Percentiles rank a stretch among this genome's conserved stretches.
Conservation (phyloP, 768 basidiomycete genomes). For the Leccinum arenicola region DNA sequence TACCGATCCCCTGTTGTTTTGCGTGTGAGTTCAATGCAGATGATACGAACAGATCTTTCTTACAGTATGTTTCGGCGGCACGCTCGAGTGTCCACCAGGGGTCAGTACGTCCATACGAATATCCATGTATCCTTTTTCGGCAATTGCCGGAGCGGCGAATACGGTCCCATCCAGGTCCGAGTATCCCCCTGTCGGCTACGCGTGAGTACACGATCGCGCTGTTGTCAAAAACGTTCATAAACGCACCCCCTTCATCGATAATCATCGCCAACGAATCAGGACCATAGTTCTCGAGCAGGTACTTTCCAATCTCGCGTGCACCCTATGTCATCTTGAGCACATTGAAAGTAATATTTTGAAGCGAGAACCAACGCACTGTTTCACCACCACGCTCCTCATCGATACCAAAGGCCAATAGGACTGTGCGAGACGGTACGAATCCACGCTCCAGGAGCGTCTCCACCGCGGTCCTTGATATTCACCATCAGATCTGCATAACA, state of each 20-base stretch:
- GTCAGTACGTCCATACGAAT: conserved; percentile 41
- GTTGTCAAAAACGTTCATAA: neutral
- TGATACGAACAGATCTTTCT: conserved; percentile 4
- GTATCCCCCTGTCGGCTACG: conserved; percentile 25
- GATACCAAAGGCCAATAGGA: conserved; percentile 40
- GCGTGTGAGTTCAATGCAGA: neutral
- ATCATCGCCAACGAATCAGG: conserved; percentile 46
- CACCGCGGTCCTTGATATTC: neutral
- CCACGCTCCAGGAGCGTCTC: conserved; percentile 23
- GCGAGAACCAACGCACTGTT: conserved; percentile 28
- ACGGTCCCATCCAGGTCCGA: conserved; percentile 12
- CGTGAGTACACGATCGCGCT: neutral
- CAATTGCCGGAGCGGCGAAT: conserved; percentile 32
- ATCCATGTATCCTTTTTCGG: conserved; percentile 45
- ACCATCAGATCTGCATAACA: neutral
- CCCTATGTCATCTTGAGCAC: conserved; percentile 32
- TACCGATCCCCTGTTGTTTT: conserved; percentile 41
- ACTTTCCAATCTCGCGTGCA: conserved; percentile 37
- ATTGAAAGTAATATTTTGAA: neutral
- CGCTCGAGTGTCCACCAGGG: conserved; percentile 54
- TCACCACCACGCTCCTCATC: conserved; percentile 45
- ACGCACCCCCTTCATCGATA: conserved; percentile 56
- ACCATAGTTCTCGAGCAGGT: conserved; percentile 44
- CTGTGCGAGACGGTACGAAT: conserved; percentile 29
- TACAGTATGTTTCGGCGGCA: conserved; percentile 54